Conservation (phyloP, 108 stramenopile species). For the Cyclotella baltica region DNA sequence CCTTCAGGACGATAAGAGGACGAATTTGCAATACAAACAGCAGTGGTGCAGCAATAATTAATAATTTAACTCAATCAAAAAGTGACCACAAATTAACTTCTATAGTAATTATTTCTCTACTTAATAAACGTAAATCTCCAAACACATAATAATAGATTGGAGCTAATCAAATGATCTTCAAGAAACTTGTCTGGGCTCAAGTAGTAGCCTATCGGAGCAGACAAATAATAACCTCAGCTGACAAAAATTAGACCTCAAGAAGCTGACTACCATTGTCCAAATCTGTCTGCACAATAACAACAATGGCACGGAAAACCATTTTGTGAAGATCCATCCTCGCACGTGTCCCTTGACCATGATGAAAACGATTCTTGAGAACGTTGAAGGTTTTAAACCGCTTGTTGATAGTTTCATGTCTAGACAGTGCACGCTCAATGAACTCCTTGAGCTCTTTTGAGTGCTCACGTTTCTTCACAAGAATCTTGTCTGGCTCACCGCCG, state of each 20-base stretch:
- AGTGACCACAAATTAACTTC: no score
- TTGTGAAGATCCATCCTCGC: background rate
- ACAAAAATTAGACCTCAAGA: conserved; percentile 1
- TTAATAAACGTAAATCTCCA: no score
- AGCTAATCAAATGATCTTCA: no score
- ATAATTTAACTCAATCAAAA: no score
- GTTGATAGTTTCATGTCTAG: background rate
- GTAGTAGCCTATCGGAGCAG: conserved; percentile 7
- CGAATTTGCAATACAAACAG: no score
- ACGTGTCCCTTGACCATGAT: background rate
- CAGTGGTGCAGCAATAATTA: no score
- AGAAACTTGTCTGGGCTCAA: conserved; percentile 3
- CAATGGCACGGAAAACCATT: background rate
- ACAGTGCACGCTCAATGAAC: conserved; percentile 2
- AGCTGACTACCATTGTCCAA: background rate
- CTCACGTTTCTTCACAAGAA: background rate
- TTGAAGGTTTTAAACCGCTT: background rate
- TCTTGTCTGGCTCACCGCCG: background rate
- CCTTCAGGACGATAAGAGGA: no score
- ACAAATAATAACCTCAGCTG: conserved; percentile 1
- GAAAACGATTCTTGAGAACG: background rate
- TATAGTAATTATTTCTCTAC: no score
- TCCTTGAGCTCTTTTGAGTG: background rate
- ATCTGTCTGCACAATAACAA: background rate
- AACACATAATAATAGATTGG: no score